phyloP scores from a whole-genome alignment of 306 rosid species.

The Hippophae tibetana region DNA sequence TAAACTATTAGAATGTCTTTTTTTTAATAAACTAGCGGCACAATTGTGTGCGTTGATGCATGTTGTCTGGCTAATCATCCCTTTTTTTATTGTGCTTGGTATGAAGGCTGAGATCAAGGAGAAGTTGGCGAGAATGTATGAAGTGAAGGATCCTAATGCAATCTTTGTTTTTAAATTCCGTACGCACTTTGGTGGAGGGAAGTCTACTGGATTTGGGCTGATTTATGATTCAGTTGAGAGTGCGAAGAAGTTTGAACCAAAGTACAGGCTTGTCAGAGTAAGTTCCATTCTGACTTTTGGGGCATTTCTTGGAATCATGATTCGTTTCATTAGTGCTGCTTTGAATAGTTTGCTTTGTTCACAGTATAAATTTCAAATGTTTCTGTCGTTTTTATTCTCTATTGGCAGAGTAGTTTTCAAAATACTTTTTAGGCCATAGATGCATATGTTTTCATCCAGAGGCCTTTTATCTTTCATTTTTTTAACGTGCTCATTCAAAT shows the following conservation, averaged over 20 bases:
- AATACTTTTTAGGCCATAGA: too few relatives aligned
- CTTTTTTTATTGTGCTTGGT: background rate
- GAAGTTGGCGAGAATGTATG: slow-evolving; percentile 53
- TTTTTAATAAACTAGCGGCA: too few relatives aligned
- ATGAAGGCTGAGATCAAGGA: slow-evolving; percentile 73
- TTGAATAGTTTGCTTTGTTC: background rate
- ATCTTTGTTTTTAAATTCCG: slow-evolving; percentile 73
- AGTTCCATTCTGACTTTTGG: background rate
- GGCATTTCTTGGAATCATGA: background rate
- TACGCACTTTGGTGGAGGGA: slow-evolving; percentile 82
- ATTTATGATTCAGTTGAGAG: slow-evolving; percentile 19
- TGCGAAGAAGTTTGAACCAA: slow-evolving; percentile 79
- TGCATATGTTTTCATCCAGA: too few relatives aligned
- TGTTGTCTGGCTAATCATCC: background rate
- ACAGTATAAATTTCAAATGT: too few relatives aligned
- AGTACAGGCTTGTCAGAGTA: slow-evolving; percentile 85
- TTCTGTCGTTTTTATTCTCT: too few relatives aligned
- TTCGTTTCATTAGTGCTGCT: background rate
- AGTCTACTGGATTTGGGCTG: slow-evolving; percentile 80
- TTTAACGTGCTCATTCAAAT: too few relatives aligned
- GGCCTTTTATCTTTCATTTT: too few relatives aligned
- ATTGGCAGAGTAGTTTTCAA: too few relatives aligned
- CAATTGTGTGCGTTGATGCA: background rate
- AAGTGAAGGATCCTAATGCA: slow-evolving; percentile 58
- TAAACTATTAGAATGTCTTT: background rate